Evolutionary conservation across 257 asterid genomes (phyloP).

Genomic region (Craterostigma plantagineum): DNA sequence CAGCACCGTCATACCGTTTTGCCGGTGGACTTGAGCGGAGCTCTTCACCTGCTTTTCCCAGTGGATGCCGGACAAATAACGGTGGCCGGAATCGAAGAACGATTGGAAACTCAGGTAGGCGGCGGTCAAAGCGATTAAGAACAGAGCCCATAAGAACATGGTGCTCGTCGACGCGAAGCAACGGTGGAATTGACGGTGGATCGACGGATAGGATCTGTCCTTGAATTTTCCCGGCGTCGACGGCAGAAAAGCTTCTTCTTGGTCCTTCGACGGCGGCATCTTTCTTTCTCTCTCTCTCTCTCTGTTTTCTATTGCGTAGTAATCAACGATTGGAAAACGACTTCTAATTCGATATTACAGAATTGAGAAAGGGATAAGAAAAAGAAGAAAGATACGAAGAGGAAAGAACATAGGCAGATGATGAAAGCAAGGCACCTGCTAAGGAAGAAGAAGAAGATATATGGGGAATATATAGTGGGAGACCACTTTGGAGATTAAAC

Average conservation of each 20-base stretch:
- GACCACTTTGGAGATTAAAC: no score
- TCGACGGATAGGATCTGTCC: conserved; percentile 19
- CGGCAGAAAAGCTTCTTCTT: conserved; percentile 45
- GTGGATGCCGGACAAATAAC: conserved; percentile 37
- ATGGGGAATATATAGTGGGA: no score
- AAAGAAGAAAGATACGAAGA: no score
- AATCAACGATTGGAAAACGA: background rate
- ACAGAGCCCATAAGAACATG: conserved; percentile 70
- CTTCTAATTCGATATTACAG: no score
- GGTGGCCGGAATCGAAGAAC: conserved; percentile 37
- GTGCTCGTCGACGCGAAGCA: conserved; percentile 81
- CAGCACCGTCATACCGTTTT: conserved; percentile 38
- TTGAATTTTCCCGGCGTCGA: conserved; percentile 69
- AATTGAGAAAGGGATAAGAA: no score
- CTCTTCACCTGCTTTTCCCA: conserved; percentile 49
- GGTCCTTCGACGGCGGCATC: conserved; percentile 20
- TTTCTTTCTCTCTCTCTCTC: conserved; percentile 20
- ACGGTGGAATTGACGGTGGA: conserved; percentile 49
- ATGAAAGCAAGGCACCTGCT: no score
- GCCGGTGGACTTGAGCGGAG: conserved; percentile 58
- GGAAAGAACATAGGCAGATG: no score
- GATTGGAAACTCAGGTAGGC: conserved; percentile 61
- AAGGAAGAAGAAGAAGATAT: no score
- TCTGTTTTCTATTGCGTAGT: background rate
- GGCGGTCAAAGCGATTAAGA: conserved; percentile 56